phyloP scores from a whole-genome alignment of 1,139 yeast genomes.

The Scheffersomyces lignicola region DNA sequence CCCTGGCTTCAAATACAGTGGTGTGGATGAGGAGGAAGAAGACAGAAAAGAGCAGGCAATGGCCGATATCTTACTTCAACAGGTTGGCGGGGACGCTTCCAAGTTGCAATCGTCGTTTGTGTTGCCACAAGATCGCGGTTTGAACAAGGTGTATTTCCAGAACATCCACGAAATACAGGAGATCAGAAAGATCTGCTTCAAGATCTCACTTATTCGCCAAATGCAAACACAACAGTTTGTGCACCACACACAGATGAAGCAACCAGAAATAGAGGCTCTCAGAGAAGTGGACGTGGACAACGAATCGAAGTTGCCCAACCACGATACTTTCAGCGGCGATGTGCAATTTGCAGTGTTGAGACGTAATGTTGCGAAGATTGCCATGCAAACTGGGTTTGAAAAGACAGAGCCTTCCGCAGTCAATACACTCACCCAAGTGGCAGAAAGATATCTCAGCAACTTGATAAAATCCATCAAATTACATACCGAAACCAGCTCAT shows the following conservation, averaged over 20 bases:
- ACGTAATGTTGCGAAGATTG: constrained; percentile 71
- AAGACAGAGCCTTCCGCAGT: constrained; percentile 76
- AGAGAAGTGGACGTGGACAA: constrained; percentile 76
- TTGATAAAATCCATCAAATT: constrained; percentile 69
- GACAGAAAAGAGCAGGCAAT: constrained; percentile 50
- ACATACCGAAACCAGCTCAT: constrained; percentile 66
- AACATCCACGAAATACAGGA: constrained; percentile 84
- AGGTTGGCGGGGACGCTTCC: constrained; percentile 28
- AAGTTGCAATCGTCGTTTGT: constrained; percentile 31
- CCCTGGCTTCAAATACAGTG: constrained; percentile 63
- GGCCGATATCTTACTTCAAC: constrained; percentile 37
- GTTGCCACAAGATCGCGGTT: constrained; percentile 49
- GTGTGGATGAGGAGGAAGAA: constrained; percentile 48
- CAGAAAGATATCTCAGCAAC: constrained; percentile 76
- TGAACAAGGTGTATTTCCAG: constrained; percentile 58
- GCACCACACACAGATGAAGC: constrained; percentile 71
- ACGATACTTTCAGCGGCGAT: constrained; percentile 55
- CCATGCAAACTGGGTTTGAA: constrained; percentile 95
- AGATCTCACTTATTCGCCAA: constrained; percentile 83
- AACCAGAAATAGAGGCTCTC: constrained; percentile 64
- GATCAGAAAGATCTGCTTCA: constrained; percentile 83
- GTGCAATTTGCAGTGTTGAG: constrained; percentile 68
- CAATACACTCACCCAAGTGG: constrained; percentile 77
- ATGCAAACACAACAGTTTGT: constrained; percentile 84
- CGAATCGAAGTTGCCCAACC: constrained; percentile 69